A percentile compares a stretch with the other conserved stretches of the same genome.
phyloP scores from a whole-genome alignment of 1,284 basidiomycete species.

The Ceratobasidium sp. region DNA sequence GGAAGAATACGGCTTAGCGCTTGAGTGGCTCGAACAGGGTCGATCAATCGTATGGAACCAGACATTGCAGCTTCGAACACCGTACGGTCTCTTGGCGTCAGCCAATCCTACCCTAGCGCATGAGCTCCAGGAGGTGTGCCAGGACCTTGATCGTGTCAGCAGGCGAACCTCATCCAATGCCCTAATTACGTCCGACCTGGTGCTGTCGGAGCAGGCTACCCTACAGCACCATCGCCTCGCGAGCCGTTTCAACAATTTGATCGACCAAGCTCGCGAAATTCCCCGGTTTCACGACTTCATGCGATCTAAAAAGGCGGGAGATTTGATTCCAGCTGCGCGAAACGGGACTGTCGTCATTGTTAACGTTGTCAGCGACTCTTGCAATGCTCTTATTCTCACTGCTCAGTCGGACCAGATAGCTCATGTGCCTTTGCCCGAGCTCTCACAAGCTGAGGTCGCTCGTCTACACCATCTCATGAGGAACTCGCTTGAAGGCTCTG shows the following conservation, averaged over 20 bases:
- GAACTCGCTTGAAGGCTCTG: not conserved
- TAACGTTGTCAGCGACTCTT: not conserved
- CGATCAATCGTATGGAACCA: conserved; percentile 9
- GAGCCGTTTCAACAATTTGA: not conserved
- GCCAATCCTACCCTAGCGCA: not conserved
- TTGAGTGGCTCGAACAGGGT: conserved; percentile 18
- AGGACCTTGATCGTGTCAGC: not conserved
- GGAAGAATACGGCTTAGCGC: not conserved
- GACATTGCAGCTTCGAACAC: not conserved
- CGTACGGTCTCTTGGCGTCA: not conserved
- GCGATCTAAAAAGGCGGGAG: not conserved
- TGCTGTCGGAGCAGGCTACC: not conserved
- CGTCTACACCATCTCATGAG: not conserved
- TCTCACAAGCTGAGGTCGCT: not conserved
- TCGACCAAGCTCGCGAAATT: not conserved
- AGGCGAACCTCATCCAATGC: not conserved
- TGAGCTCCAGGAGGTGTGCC: not conserved
- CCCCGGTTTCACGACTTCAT: too few species aligned
- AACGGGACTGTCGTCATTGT: not conserved
- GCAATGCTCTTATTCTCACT: not conserved
- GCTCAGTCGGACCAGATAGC: not conserved
- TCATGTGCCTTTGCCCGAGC: not conserved
- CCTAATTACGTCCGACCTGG: not conserved
- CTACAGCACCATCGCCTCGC: not conserved
- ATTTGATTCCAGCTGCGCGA: not conserved